Conservation (phyloP, 441 rosid genomes). For the Bruguiera hainesii region DNA sequence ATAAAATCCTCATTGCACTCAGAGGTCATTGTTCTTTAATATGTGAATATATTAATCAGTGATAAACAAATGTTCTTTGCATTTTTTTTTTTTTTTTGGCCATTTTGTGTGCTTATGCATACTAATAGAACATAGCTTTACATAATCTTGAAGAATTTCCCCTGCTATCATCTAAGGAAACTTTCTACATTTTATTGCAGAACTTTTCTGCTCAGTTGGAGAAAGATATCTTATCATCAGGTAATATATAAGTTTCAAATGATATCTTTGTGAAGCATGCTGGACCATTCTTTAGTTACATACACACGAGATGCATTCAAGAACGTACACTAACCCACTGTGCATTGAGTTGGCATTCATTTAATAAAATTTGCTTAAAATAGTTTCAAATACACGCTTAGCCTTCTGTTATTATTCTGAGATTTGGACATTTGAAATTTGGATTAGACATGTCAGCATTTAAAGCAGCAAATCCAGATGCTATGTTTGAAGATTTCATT, state of each 20-base stretch:
- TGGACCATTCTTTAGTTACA: conserved; percentile 9
- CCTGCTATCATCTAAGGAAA: conserved; percentile 20
- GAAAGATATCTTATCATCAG: conserved; percentile 81
- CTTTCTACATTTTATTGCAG: conserved; percentile 47
- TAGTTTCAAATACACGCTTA: not conserved
- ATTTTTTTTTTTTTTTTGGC: no score
- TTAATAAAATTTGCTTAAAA: conserved; percentile 4
- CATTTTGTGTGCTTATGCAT: no score
- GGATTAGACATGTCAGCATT: conserved; percentile 94
- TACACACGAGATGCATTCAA: not conserved
- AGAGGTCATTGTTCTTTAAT: no score
- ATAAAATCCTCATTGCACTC: no score
- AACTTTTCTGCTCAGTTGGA: conserved; percentile 97
- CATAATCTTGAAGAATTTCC: conserved; percentile 1
- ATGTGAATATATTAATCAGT: no score
- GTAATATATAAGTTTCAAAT: conserved; percentile 33
- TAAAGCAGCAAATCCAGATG: conserved; percentile 98
- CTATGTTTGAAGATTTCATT: conserved; percentile 93
- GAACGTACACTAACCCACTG: not conserved
- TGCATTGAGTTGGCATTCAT: not conserved
- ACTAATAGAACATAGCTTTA: no score
- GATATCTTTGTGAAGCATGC: not conserved
- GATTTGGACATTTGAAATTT: conserved; percentile 16
- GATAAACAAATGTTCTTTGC: no score
- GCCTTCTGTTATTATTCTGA: conserved; percentile 3